phyloP scores from a whole-genome alignment of 192 early-diverging fungal genomes.

The Coemansia sp. region DNA sequence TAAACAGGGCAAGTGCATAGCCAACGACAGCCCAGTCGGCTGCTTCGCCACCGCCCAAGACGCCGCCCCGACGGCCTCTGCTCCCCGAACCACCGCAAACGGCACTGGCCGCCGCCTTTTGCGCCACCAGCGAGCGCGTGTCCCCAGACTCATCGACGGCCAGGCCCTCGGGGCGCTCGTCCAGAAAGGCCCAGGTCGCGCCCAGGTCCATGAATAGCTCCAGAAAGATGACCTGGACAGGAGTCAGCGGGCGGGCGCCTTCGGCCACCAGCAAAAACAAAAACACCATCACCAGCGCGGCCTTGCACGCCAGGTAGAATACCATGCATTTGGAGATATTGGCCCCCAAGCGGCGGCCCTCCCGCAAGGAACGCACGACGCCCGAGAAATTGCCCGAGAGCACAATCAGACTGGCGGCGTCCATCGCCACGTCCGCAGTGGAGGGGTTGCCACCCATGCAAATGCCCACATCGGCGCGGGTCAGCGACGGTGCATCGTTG shows the following conservation, averaged over 20 bases:
- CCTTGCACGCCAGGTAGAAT: conserved; percentile 29
- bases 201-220: conserved; percentile 31
- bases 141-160: too few relatives aligned
- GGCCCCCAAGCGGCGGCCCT: conserved; percentile 14
- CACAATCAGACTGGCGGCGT: conserved; percentile 32
- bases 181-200: conserved; percentile 24
- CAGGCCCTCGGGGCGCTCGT: conserved; percentile 25
- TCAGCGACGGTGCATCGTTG: conserved; percentile 83
- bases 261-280: conserved; percentile 18
- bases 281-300: conserved; percentile 27
- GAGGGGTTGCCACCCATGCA: conserved; percentile 67
- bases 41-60: conserved; percentile 6
- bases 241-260: conserved; percentile 28
- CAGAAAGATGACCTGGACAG: conserved; percentile 34
- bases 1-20: conserved; percentile 17
- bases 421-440: conserved; percentile 58
- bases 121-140: conserved; percentile 6
- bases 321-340: conserved; percentile 24
- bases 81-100: too few relatives aligned
- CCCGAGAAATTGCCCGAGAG: conserved; percentile 26
- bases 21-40: conserved; percentile 10
- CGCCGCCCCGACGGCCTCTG: background rate
- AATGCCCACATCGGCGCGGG: conserved; percentile 77
- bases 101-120: background rate
- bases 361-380: conserved; percentile 26